phyloP scores from a whole-genome alignment of 345 rosid species.

The Dipteronia dyeriana region DNA sequence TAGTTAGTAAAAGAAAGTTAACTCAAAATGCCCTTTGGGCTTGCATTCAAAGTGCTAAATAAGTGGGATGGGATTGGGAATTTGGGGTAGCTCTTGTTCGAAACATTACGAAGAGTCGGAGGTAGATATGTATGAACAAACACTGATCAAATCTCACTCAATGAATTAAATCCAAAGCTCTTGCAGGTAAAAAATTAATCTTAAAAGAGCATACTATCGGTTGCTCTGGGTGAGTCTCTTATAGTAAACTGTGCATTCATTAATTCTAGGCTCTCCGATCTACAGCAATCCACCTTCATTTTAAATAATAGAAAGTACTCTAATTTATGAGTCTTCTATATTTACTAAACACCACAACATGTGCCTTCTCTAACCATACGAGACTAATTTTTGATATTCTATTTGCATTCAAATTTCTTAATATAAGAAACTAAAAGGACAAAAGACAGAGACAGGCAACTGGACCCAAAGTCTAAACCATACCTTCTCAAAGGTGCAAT shows the following conservation, averaged over 20 bases:
- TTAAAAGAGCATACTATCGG: background rate
- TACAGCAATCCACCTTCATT: background rate
- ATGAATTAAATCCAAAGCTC: background rate
- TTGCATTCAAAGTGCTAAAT: background rate
- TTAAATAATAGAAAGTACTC: background rate
- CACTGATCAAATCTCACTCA: background rate
- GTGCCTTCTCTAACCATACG: background rate
- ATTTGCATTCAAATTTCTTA: background rate
- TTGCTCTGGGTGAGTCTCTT: background rate
- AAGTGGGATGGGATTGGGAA: background rate
- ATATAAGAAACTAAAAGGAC: slow-evolving; percentile 4
- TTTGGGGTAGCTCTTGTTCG: background rate
- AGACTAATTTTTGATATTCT: background rate
- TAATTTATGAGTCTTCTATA: background rate
- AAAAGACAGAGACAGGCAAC: background rate
- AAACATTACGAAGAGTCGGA: background rate
- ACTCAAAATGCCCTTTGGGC: background rate
- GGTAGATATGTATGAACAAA: background rate
- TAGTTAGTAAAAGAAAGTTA: background rate
- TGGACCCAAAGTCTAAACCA: background rate
- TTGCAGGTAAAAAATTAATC: background rate
- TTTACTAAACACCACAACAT: background rate
- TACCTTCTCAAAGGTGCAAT: slow-evolving; percentile 83
- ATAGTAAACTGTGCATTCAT: background rate
- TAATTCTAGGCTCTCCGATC: background rate